Base-by-base conservation (phyloP, 768 basidiomycete genomes). In the Kwoniella sp. region DNA sequence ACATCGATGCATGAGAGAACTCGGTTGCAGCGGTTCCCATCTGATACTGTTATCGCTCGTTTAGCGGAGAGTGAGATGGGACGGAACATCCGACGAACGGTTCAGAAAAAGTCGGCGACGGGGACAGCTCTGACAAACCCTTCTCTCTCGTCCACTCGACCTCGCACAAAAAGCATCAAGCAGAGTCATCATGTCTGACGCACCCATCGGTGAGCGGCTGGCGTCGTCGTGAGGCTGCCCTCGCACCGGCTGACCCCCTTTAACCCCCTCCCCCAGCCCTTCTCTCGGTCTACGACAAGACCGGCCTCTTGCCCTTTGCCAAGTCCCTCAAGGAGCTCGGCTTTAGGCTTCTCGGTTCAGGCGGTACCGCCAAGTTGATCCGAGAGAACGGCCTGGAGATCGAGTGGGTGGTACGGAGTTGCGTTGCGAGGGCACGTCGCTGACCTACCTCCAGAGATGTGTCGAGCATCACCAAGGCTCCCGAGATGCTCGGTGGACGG, bases 401-500 rank as follows among this genome's bases (percentile, higher is more conserved):
- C 64, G 84, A 89, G 93, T 89, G 69, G 60, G 88, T 80, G 20
- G 22, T 8, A 39, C n/a, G n/a, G n/a, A n/a, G n/a, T n/a, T 39
- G 7, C n/a, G 17, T n/a, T 52, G 29, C 8, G 40, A 28, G 19
- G 31, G 25, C 19, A 26, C 22, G 23, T 14, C 22, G 50, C 48
- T 56, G 38, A 50, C 36, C 25, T 33, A 19, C 28, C 4, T 31
- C 5, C 62, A 99, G 95, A 59, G 95, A 99, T 81, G 91, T 99
- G 48, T 88, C 93, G 4, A 86, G 89, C 70, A 86, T 98, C 76
- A 98, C 95, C 42, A 93, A 92, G 67, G 91, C 91, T 0, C 93
- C 95, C 4, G 95, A 99, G 76, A 98, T 99, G 92, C 81, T 99
- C 3, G 93, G 95, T 46, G 95, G 95, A 22, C 80, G 95, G 63